Percentiles rank a stretch among this genome's conserved stretches.
Evolutionary conservation across 176 grass and related monocot genomes (phyloP).

Genomic region (Tillandsia fasciculata): DNA sequence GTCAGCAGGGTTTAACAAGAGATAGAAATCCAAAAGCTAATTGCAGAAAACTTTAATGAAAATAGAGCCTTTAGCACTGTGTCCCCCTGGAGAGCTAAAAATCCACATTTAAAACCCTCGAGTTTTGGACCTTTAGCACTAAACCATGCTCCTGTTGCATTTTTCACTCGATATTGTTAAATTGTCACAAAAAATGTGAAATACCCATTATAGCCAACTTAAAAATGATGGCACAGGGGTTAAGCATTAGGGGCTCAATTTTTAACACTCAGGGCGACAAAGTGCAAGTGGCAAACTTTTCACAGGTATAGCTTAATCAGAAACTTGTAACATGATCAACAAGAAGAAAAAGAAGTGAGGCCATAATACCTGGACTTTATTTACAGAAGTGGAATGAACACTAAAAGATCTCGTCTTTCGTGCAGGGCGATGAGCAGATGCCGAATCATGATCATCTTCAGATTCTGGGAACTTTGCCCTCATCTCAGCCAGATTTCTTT

Average conservation of each 20-base stretch:
- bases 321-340: not conserved
- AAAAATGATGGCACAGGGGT: too few species aligned
- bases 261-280: too few species aligned
- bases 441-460: slow-evolving; percentile 28
- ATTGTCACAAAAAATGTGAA: not conserved
- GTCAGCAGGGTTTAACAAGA: slow-evolving; percentile 19
- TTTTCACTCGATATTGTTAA: too few species aligned
- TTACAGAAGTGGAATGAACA: slow-evolving; percentile 37
- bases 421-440: slow-evolving; percentile 19
- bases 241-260: too few species aligned
- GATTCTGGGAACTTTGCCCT: slow-evolving; percentile 52
- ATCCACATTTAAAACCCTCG: too few species aligned
- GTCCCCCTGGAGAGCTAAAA: too few species aligned
- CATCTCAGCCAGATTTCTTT: slow-evolving; percentile 79
- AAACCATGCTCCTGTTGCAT: too few species aligned
- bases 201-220: too few species aligned
- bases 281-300: not conserved
- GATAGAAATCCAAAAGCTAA: not conserved
- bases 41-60: too few species aligned
- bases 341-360: not conserved
- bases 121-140: too few species aligned
- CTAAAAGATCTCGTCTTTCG: slow-evolving; percentile 40
- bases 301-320: too few species aligned
- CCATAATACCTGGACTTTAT: slow-evolving; percentile 25
- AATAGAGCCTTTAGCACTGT: too few species aligned